phyloP scores from a whole-genome alignment of 2,329 filamentous ascomycete species.

The Cercospora janseana region DNA sequence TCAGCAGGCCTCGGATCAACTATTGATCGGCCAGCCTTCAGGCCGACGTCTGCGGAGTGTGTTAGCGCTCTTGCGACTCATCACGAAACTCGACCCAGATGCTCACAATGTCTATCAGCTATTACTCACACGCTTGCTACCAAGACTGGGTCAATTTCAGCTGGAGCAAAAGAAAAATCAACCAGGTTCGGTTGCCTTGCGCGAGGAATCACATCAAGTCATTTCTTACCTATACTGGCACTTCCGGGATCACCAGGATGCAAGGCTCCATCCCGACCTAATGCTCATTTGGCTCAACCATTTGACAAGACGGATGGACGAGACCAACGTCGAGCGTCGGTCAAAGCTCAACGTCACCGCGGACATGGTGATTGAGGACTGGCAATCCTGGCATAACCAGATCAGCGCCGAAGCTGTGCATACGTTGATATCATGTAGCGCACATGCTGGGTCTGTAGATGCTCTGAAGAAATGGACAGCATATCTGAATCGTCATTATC shows the following conservation, averaged over 20 bases:
- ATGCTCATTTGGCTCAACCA: slow-evolving; percentile 13
- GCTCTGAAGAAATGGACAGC: slow-evolving; percentile 38
- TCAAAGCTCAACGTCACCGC: slow-evolving; percentile 14
- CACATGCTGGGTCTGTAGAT: slow-evolving; percentile 37
- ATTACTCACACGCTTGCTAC: slow-evolving; percentile 2
- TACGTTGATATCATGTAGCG: slow-evolving; percentile 33
- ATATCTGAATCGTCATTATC: slow-evolving; percentile 30
- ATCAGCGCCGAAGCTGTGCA: slow-evolving; percentile 23
- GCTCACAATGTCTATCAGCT: not conserved
- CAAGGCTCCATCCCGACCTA: slow-evolving; percentile 12
- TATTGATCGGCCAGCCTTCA: not conserved
- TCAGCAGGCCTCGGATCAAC: slow-evolving; percentile 2
- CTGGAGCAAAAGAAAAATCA: not conserved
- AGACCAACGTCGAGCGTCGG: slow-evolving; percentile 1
- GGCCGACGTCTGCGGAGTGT: not conserved
- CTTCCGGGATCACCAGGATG: slow-evolving; percentile 10
- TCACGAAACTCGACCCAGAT: not conserved
- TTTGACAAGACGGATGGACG: slow-evolving; percentile 4
- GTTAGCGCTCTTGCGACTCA: slow-evolving; percentile 1
- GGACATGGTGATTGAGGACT: slow-evolving; percentile 28
- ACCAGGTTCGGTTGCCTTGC: not conserved
- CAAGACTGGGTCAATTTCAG: not conserved
- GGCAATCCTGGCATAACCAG: slow-evolving; percentile 28
- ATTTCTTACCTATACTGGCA: slow-evolving; percentile 15
- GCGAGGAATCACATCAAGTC: slow-evolving; percentile 7